Percentiles rank a stretch among this genome's conserved stretches.
Evolutionary conservation across 805 yeast species (phyloP).

Genomic region (Myxozyma lipomycoides): DNA sequence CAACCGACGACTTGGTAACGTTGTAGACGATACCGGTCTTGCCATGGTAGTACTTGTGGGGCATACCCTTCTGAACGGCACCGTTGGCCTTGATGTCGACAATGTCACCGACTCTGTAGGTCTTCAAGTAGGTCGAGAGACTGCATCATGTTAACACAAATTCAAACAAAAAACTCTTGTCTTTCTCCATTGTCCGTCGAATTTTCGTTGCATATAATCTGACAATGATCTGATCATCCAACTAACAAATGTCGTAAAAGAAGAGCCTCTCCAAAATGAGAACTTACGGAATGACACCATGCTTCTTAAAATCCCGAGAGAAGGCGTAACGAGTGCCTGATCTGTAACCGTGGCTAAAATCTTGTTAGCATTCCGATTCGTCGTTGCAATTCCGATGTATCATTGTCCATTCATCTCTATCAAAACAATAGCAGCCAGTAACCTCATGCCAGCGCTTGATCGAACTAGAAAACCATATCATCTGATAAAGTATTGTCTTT

Average conservation of each 20-base stretch:
- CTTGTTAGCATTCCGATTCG: too few species aligned
- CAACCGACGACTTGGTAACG: slow-evolving; percentile 97
- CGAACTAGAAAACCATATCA: neutral
- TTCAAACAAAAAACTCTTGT: neutral
- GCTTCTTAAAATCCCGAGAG: slow-evolving; percentile 99
- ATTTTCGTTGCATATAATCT: too few species aligned
- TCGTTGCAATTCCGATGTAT: too few species aligned
- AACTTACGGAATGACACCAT: slow-evolving; percentile 72
- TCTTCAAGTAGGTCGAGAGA: slow-evolving; percentile 92
- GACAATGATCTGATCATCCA: too few species aligned
- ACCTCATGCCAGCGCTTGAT: neutral
- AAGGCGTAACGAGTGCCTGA: slow-evolving; percentile 99
- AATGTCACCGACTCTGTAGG: slow-evolving; percentile 98
- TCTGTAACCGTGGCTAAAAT: slow-evolving; percentile 92
- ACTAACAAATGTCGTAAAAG: neutral
- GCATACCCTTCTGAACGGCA: slow-evolving; percentile 99
- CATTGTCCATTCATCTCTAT: too few species aligned
- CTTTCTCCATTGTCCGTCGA: too few species aligned
- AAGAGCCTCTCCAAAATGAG: neutral
- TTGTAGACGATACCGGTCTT: slow-evolving; percentile 99
- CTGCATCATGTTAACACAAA: slow-evolving; percentile 9
- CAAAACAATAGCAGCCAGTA: neutral
- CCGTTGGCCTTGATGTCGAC: slow-evolving; percentile 98
- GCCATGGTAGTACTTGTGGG: slow-evolving; percentile 99
- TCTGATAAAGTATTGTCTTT: too few species aligned